Evolutionary conservation across 306 rosid genomes (phyloP).

Genomic region (Quercus rubra): DNA sequence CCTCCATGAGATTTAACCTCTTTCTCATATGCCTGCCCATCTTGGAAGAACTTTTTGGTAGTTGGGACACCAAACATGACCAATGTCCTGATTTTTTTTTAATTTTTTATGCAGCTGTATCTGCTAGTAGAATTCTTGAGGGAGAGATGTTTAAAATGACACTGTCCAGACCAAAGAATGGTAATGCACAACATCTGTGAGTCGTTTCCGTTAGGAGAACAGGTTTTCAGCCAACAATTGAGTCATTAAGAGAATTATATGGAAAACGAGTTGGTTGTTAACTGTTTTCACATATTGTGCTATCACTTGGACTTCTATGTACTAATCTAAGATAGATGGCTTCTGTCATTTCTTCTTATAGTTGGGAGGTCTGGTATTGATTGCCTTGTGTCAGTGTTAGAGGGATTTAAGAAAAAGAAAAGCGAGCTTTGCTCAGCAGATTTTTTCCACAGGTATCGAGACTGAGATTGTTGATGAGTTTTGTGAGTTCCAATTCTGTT

Average conservation of each 20-base stretch:
- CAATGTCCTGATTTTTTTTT: background rate
- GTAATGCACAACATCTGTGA: conserved; percentile 48
- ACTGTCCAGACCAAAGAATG: conserved; percentile 50
- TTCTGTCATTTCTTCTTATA: background rate
- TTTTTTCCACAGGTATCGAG: background rate
- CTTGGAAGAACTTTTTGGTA: background rate
- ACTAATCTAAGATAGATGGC: background rate
- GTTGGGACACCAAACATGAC: background rate
- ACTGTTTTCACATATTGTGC: background rate
- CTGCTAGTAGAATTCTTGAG: conserved; percentile 46
- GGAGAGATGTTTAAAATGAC: conserved; percentile 66
- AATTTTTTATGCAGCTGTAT: conserved; percentile 34
- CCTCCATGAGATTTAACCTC: background rate
- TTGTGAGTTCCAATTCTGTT: background rate
- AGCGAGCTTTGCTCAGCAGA: background rate
- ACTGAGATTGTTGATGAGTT: background rate
- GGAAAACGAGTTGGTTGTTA: conserved; percentile 23
- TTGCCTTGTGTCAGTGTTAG: background rate
- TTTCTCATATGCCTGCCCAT: too few relatives aligned
- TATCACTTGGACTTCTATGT: background rate
- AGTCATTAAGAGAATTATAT: conserved; percentile 44
- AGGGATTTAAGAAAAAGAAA: background rate
- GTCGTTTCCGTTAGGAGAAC: conserved; percentile 39
- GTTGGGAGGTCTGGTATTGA: background rate
- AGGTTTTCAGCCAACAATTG: conserved; percentile 52